These are phyloP conservation scores for Cercophora newfieldiana DNA, from an alignment of 495 filamentous ascomycete species.

Conservation along the genomic window DNA sequence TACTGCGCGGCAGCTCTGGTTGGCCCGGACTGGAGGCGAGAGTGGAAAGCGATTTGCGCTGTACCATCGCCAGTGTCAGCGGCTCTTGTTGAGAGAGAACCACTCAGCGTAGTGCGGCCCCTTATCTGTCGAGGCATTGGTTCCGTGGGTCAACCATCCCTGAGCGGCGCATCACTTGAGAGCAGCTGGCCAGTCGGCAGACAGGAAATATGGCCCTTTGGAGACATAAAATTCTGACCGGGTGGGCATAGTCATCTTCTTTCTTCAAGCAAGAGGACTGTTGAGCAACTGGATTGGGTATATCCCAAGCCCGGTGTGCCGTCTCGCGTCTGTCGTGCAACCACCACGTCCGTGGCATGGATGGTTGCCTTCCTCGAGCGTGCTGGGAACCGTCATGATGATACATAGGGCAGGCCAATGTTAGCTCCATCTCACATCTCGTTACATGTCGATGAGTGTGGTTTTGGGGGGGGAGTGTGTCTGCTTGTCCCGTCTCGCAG, in stretches of 20 bases:
- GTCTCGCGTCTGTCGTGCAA: conserved; percentile 26
- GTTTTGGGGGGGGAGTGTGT: not conserved
- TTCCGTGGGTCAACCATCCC: conserved; percentile 4
- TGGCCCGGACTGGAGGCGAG: conserved; percentile 9
- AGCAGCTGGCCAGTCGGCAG: conserved; percentile 4
- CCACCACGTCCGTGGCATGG: conserved; percentile 16
- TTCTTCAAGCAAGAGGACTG: not conserved
- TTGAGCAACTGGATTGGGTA: conserved; percentile 22
- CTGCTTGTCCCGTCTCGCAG: not conserved
- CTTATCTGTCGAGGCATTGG: conserved; percentile 17
- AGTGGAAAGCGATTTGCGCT: not conserved
- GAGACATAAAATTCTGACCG: conserved; percentile 19
- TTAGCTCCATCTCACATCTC: not conserved
- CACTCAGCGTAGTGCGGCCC: not conserved
- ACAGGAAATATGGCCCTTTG: not conserved
- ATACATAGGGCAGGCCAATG: conserved; percentile 23
- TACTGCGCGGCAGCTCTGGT: conserved; percentile 19
- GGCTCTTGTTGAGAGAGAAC: not conserved
- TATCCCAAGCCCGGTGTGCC: conserved; percentile 19
- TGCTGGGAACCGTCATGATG: conserved; percentile 3
- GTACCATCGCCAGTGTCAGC: conserved; percentile 8
- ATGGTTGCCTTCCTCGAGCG: not conserved
- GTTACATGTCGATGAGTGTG: not conserved
- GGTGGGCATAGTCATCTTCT: not conserved
- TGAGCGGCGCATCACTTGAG: not conserved